phyloP scores from a whole-genome alignment of 1,139 yeast genomes.

The Suhomyces kunorum region DNA sequence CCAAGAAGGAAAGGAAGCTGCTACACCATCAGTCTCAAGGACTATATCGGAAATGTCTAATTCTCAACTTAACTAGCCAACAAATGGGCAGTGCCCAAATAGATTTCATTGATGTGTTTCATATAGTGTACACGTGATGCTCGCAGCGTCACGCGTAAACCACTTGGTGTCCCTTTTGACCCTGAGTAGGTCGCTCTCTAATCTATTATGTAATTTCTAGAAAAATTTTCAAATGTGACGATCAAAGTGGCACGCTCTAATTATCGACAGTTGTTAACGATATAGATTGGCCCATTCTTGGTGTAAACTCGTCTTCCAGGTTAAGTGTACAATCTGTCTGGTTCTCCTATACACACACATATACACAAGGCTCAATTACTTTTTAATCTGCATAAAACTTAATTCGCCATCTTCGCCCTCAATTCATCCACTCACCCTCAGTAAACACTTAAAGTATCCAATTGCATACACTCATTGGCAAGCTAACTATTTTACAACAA shows the following conservation, averaged over 20 bases:
- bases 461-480: not conserved
- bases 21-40: constrained; percentile 24
- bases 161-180: constrained; percentile 1
- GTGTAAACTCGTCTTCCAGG: not conserved
- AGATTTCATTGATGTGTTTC: too few species aligned
- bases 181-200: not conserved
- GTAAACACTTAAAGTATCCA: not conserved
- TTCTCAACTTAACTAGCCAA: too few species aligned
- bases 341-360: not conserved
- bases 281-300: constrained; percentile 3
- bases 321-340: not conserved
- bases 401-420: constrained; percentile 1
- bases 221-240: constrained; percentile 14
- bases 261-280: constrained; percentile 2
- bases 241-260: constrained; percentile 8
- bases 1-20: constrained; percentile 19
- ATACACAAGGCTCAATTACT: not conserved
- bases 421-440: constrained; percentile 3
- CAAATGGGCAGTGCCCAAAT: too few species aligned
- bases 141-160: constrained; percentile 7
- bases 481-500: not conserved
- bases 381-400: not conserved
- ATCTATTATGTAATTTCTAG: constrained; percentile 11
- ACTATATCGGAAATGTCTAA: constrained; percentile 20
- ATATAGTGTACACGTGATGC: constrained; percentile 6